Percentiles rank a stretch among this genome's conserved stretches.
These are phyloP conservation scores for Holtermannia corniformis DNA, from an alignment of 768 basidiomycete species.

Conservation along the genomic window DNA sequence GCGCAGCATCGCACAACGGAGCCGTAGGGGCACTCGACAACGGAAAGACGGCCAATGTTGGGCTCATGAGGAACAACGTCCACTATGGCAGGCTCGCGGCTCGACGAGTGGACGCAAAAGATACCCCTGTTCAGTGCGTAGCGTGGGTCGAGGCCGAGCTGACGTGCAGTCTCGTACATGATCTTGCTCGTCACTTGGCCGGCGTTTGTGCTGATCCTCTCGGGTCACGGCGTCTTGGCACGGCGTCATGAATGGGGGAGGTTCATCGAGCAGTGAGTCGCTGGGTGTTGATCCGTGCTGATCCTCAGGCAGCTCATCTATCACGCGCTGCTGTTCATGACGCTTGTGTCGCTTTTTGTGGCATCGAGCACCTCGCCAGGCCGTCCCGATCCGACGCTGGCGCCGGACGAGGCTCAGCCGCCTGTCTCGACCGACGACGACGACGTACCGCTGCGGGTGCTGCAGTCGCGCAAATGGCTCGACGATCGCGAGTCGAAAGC, in stretches of 20 bases:
- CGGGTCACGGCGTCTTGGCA: constrained; percentile 17
- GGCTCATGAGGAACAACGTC: too few relatives aligned
- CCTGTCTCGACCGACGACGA: constrained; percentile 6
- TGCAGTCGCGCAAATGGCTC: constrained; percentile 21
- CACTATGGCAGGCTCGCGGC: too few relatives aligned
- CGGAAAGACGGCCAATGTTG: too few relatives aligned
- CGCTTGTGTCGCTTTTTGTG: constrained; percentile 21
- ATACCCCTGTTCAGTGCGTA: neutral
- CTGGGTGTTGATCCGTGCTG: neutral
- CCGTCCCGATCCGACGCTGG: constrained; percentile 17
- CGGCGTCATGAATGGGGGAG: constrained; percentile 11
- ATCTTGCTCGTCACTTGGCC: constrained; percentile 22
- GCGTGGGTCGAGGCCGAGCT: neutral
- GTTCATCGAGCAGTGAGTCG: constrained; percentile 31
- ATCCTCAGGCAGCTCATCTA: constrained; percentile 21
- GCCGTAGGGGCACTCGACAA: too few relatives aligned
- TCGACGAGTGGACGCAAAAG: neutral
- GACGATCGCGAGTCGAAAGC: constrained; percentile 12
- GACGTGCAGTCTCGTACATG: constrained; percentile 17
- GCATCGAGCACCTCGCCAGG: constrained; percentile 24
- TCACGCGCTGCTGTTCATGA: constrained; percentile 21
- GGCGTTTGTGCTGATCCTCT: constrained; percentile 20
- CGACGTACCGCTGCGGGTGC: constrained; percentile 19
- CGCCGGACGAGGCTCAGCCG: constrained; percentile 2
- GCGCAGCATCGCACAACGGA: too few relatives aligned